A percentile compares a stretch with the other conserved stretches of the same genome.
These are phyloP conservation scores for Phyllosticta citrichinensis DNA, from an alignment of 2,329 filamentous ascomycete species.

Conservation along the genomic window DNA sequence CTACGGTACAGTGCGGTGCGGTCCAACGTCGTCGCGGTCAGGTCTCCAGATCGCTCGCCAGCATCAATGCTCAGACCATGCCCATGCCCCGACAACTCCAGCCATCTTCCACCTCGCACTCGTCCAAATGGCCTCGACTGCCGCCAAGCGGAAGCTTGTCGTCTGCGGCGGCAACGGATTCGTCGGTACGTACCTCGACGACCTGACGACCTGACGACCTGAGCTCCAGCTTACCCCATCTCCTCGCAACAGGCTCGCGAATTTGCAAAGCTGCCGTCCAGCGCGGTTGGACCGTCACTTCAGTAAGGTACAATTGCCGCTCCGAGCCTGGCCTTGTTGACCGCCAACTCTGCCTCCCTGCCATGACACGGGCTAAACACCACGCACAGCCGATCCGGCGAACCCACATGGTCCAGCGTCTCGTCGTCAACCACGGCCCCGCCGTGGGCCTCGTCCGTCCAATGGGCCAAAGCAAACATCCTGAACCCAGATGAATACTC, in stretches of 20 bases:
- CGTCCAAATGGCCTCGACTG: constrained; percentile 38
- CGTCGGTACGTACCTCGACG: constrained; percentile 46
- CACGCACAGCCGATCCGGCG: constrained; percentile 66
- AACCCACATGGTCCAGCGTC: constrained; percentile 74
- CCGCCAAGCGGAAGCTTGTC: constrained; percentile 65
- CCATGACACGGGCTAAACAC: not conserved
- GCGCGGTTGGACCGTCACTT: constrained; percentile 84
- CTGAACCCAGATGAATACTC: constrained; percentile 73
- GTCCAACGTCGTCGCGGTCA: not conserved
- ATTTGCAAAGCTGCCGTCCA: constrained; percentile 86
- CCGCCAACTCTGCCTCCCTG: constrained; percentile 11
- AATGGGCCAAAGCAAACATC: constrained; percentile 83
- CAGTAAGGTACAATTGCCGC: constrained; percentile 58
- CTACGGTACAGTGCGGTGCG: not conserved
- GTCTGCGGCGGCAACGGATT: constrained; percentile 94
- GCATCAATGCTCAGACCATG: not conserved
- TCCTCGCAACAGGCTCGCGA: constrained; percentile 44
- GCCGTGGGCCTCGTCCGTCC: constrained; percentile 69
- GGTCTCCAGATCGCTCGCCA: not conserved
- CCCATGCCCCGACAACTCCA: constrained; percentile 11
- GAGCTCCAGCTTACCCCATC: not conserved
- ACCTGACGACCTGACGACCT: not conserved
- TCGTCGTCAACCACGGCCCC: constrained; percentile 63
- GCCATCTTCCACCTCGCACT: constrained; percentile 8
- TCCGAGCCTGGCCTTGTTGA: constrained; percentile 1